Conservation (phyloP, 495 filamentous ascomycete genomes). For the Aspergillus olivimuriae region DNA sequence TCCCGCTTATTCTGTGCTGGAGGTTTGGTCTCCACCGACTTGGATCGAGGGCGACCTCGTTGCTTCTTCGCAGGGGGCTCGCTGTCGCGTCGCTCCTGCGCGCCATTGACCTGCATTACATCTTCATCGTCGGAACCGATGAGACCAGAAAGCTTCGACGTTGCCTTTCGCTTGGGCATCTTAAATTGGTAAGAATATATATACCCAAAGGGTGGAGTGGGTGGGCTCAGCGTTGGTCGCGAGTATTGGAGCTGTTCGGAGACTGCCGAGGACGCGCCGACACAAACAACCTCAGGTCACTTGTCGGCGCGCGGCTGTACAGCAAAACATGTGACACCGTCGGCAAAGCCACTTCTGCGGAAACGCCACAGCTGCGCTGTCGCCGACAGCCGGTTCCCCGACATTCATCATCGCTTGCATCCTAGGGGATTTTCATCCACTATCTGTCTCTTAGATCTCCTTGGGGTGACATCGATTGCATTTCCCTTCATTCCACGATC, state of each 20-base stretch:
- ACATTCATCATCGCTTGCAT: constrained; percentile 3
- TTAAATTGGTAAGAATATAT: constrained; percentile 2
- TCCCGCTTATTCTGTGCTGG: constrained; percentile 13
- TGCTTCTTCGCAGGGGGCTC: constrained; percentile 37
- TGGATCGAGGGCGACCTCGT: constrained; percentile 34
- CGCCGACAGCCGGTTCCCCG: constrained; percentile 13
- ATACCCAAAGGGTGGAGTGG: neutral
- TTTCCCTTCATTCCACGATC: neutral
- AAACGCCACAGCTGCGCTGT: constrained; percentile 28
- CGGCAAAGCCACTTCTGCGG: constrained; percentile 19
- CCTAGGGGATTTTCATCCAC: too few relatives aligned
- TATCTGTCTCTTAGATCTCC: neutral
- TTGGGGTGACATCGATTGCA: constrained; percentile 4
- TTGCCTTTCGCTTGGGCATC: constrained; percentile 51
- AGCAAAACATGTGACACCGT: constrained; percentile 23
- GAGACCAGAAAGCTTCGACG: constrained; percentile 52
- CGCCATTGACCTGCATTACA: constrained; percentile 29
- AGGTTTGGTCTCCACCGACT: constrained; percentile 17
- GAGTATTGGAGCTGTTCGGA: too few relatives aligned
- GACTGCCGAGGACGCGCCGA: too few relatives aligned
- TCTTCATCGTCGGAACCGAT: constrained; percentile 67
- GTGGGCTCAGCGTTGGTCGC: too few relatives aligned
- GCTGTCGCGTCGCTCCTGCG: constrained; percentile 23
- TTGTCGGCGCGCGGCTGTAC: neutral
- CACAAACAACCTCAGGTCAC: too few relatives aligned